Evolutionary conservation across 1,139 yeast species (phyloP).

Genomic region (Pichia kudriavzevii): DNA sequence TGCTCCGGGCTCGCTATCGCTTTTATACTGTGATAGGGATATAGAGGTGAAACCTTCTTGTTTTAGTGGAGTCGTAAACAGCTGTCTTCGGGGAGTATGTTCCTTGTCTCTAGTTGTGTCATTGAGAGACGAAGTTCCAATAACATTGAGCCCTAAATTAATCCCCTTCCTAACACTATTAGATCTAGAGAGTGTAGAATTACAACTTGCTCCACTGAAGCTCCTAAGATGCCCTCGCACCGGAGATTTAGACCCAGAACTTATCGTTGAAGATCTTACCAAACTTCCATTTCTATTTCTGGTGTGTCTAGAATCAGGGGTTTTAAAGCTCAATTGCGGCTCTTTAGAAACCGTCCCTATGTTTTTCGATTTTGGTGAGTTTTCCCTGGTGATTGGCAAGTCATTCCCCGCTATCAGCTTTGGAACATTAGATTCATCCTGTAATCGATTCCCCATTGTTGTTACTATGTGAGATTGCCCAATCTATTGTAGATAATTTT

Average conservation of each 20-base stretch:
- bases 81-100: slow-evolving; percentile 11
- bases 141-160: slow-evolving; percentile 24
- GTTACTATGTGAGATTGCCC: too few relatives aligned
- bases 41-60: slow-evolving; percentile 1
- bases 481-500: too few relatives aligned
- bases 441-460: too few relatives aligned
- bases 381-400: too few relatives aligned
- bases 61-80: slow-evolving; percentile 3
- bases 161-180: slow-evolving; percentile 22
- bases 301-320: slow-evolving; percentile 7
- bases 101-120: too few relatives aligned
- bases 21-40: neutral
- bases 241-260: slow-evolving; percentile 15
- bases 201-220: slow-evolving; percentile 16
- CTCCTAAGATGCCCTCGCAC: slow-evolving; percentile 17
- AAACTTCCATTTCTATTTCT: slow-evolving; percentile 6
- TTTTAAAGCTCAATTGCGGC: slow-evolving; percentile 3
- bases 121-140: too few relatives aligned
- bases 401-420: too few relatives aligned
- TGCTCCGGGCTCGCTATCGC: slow-evolving; percentile 2
- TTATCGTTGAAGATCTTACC: slow-evolving; percentile 15
- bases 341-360: neutral
- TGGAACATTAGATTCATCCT: too few relatives aligned
- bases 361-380: neutral
- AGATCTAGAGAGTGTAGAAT: slow-evolving; percentile 8